These are phyloP conservation scores for Gillenia trifoliata DNA, from an alignment of 306 rosid species.

Conservation along the genomic window DNA sequence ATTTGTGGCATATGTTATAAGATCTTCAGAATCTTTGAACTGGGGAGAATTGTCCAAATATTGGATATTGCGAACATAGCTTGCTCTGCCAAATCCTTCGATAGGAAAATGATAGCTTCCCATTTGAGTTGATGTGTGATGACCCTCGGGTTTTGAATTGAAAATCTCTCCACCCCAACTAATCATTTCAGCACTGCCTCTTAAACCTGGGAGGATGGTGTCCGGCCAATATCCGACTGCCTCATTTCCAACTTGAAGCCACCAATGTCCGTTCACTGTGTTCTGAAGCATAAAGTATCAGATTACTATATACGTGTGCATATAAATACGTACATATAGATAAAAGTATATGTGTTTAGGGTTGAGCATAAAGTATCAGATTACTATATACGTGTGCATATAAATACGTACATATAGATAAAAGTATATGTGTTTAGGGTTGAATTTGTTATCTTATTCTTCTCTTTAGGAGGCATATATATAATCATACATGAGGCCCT, in stretches of 20 bases:
- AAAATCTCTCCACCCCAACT: constrained; percentile 23
- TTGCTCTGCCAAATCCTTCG: constrained; percentile 20
- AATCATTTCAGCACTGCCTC: neutral
- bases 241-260: constrained; percentile 5
- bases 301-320: neutral
- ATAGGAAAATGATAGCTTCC: constrained; percentile 26
- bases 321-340: no score
- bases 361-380: no score
- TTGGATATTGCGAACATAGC: constrained; percentile 13
- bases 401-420: no score
- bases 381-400: no score
- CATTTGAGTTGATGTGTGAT: constrained; percentile 27
- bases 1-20: neutral
- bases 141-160: neutral
- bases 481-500: no score
- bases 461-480: no score
- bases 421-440: no score
- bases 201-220: neutral
- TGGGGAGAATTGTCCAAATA: neutral
- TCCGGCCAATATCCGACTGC: constrained; percentile 32
- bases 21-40: neutral
- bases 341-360: no score
- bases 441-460: no score
- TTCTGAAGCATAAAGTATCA: neutral
- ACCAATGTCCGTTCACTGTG: constrained; percentile 19